A percentile compares a stretch with the other conserved stretches of the same genome.
phyloP scores from a whole-genome alignment of 169 alveolate species.

The Blepharisma undulans region DNA sequence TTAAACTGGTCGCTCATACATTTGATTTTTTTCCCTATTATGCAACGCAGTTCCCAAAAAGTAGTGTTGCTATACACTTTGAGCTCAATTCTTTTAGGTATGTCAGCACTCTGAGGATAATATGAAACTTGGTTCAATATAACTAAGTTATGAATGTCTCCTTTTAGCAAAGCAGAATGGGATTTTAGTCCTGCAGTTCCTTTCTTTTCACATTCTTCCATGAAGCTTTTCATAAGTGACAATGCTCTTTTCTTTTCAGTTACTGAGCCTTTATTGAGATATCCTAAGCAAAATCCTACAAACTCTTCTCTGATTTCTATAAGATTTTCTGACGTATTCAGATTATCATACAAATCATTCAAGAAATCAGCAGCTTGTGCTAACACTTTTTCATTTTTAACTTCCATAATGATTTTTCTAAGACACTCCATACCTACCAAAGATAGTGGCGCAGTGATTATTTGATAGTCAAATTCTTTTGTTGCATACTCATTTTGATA shows the following conservation, averaged over 20 bases:
- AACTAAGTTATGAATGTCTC: constrained; percentile 54
- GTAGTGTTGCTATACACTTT: constrained; percentile 60
- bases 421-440: constrained; percentile 59
- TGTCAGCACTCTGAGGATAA: constrained; percentile 3
- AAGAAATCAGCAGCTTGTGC: constrained; percentile 48
- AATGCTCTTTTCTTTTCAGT: constrained; percentile 50
- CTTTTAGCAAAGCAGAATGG: constrained; percentile 69
- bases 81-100: constrained; percentile 53
- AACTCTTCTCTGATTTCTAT: constrained; percentile 39
- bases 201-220: constrained; percentile 78
- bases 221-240: constrained; percentile 47
- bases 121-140: constrained; percentile 44
- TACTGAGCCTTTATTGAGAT: constrained; percentile 17
- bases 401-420: constrained; percentile 53
- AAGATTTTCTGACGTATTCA: background rate
- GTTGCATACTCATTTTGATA: background rate
- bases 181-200: constrained; percentile 82
- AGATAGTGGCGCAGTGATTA: constrained; percentile 44
- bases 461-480: constrained; percentile 29
- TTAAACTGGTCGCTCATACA: constrained; percentile 37
- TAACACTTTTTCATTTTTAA: constrained; percentile 41
- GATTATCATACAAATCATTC: constrained; percentile 41
- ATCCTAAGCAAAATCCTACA: constrained; percentile 28
- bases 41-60: constrained; percentile 60
- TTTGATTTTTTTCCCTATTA: constrained; percentile 46